These are phyloP conservation scores for Verticillium zaregamsianum DNA, from an alignment of 2,329 filamentous ascomycete genomes.

Conservation along the genomic window DNA sequence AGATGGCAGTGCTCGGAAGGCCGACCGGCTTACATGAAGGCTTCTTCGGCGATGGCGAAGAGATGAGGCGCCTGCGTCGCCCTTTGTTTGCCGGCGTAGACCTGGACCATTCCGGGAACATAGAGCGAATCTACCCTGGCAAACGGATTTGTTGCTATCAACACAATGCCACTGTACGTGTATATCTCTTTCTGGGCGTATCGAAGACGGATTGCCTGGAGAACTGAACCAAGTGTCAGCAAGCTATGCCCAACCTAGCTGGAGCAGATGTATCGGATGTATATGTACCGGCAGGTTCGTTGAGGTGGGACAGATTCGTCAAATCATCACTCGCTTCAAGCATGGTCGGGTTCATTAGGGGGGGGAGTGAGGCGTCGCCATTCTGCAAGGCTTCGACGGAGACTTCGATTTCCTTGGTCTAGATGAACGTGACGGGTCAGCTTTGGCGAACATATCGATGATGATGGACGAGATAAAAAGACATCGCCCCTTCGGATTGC, in stretches of 20 bases:
- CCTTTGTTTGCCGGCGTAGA: constrained; percentile 95
- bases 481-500: background rate
- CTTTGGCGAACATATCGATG: constrained; percentile 7
- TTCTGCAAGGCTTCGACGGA: constrained; percentile 71
- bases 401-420: constrained; percentile 79
- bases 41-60: constrained; percentile 98
- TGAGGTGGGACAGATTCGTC: constrained; percentile 94
- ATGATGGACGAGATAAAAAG: background rate
- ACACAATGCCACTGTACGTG: constrained; percentile 97
- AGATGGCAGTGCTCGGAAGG: background rate
- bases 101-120: constrained; percentile 98
- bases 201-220: constrained; percentile 95
- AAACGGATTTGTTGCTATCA: constrained; percentile 98
- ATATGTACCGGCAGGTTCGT: constrained; percentile 84
- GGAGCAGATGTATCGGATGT: background rate
- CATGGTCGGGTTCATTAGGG: constrained; percentile 96
- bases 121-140: constrained; percentile 96
- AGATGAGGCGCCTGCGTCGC: constrained; percentile 96
- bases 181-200: constrained; percentile 99
- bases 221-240: constrained; percentile 50
- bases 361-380: constrained; percentile 75
- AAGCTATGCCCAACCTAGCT: background rate
- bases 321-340: constrained; percentile 98
- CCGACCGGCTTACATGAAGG: constrained; percentile 69
- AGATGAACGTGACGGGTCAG: constrained; percentile 11